Evolutionary conservation across 345 rosid species (phyloP), one percentile per base, ranked within the genome.

Genomic region (Camelina sativa): DNA sequence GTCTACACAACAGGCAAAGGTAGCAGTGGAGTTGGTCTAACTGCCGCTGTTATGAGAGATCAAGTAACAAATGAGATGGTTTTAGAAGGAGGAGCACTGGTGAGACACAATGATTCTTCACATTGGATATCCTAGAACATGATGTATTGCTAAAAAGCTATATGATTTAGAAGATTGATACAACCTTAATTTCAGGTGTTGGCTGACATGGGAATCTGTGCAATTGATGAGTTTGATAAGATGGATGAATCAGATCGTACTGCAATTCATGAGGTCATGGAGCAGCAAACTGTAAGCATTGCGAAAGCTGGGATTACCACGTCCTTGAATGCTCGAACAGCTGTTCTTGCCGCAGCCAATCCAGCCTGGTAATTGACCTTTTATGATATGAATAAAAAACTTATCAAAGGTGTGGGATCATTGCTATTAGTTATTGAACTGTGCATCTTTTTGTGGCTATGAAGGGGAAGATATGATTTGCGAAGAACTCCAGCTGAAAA

Each of bases 181-280:
- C 61, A 37, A 50, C 9, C 20, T 78, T 12, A 77, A 48, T 84
- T 80, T 66, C 89, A 95, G 99, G 99, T 92, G 40, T 84, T 95
- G 61, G 99, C 98, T 41, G 99, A 95, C 80, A 95, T 92, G 99
- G 98, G 99, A 71, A 95, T 95, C 35, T 95, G 99, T 82, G 99
- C 99, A 67, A 95, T 95, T 79, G 99, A 95, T 77, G 99, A 95
- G 81, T 95, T 95, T 77, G 99, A 95, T 82, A 95, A 95, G 87
- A 95, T 95, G 99, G 99, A 95, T 66, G 99, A 95, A 79, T 92
- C 91, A 34, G 99, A 95, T 84, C 94, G 99, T 63, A 92, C 99
- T 32, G 92, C 98, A 15, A 95, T 95, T 68, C 99, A 95, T 69
- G 99, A 95, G 79, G 99, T 95, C 64, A 95, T 92, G 98, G 98